phyloP scores from a whole-genome alignment of 768 basidiomycete species.

The Glaciozyma martinii region DNA sequence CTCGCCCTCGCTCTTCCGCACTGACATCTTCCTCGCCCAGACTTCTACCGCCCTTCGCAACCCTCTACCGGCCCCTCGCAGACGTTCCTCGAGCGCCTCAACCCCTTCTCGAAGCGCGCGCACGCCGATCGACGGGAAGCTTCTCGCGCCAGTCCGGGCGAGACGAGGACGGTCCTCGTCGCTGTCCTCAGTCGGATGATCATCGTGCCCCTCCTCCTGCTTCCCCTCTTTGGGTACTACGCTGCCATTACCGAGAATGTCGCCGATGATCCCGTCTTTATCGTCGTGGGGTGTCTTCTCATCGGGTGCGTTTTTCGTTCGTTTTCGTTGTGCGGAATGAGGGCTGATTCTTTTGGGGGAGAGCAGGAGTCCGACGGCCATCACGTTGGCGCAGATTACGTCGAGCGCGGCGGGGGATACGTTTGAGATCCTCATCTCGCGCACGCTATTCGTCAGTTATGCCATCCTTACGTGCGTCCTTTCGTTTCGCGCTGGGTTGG shows the following conservation, averaged over 20 bases:
- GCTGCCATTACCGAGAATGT: slow-evolving; percentile 45
- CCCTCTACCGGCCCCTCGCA: slow-evolving; percentile 9
- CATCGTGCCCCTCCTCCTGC: slow-evolving; percentile 63
- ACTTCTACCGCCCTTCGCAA: slow-evolving; percentile 17
- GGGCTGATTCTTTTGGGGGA: background rate
- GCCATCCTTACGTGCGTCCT: slow-evolving; percentile 19
- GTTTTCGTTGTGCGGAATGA: background rate
- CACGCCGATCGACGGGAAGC: background rate
- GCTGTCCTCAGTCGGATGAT: slow-evolving; percentile 80
- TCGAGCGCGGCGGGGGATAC: slow-evolving; percentile 75
- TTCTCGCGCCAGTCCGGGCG: background rate
- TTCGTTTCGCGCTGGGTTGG: no score
- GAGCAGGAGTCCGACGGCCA: slow-evolving; percentile 20
- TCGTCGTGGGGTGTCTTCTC: slow-evolving; percentile 73
- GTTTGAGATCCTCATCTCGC: slow-evolving; percentile 52
- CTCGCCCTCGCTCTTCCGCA: slow-evolving; percentile 8
- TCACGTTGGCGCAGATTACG: slow-evolving; percentile 52
- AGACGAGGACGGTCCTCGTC: slow-evolving; percentile 60
- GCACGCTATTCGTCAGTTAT: slow-evolving; percentile 12
- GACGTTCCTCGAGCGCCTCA: background rate
- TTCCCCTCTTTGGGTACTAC: slow-evolving; percentile 64
- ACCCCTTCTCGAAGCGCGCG: background rate
- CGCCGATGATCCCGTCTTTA: slow-evolving; percentile 65
- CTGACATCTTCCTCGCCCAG: no score
- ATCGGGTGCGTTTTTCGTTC: slow-evolving; percentile 40